Conservation (phyloP, 2,329 filamentous ascomycete genomes). For the Talaromyces sp. region DNA sequence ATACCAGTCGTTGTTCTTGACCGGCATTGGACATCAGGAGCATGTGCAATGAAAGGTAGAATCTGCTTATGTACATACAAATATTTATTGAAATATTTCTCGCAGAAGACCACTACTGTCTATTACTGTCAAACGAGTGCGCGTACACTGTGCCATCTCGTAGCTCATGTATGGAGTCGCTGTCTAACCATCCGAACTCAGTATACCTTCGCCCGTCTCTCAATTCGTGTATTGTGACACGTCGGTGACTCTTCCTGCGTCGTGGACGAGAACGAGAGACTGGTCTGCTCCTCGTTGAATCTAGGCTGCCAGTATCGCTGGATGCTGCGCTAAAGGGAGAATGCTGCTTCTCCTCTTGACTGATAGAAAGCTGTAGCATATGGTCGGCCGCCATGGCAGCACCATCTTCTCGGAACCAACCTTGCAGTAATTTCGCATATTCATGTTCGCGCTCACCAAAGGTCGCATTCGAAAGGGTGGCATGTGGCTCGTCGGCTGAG, state of each 20-base stretch:
- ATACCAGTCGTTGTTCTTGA: not conserved
- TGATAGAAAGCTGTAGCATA: conserved; percentile 34
- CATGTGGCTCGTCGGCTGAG: conserved; percentile 27
- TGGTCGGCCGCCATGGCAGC: conserved; percentile 34
- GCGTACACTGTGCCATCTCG: conserved; percentile 44
- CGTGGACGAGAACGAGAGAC: conserved; percentile 27
- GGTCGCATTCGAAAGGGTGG: conserved; percentile 40
- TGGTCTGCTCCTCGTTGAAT: conserved; percentile 21
- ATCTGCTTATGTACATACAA: not conserved
- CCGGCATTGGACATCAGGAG: not conserved
- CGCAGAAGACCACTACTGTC: not conserved
- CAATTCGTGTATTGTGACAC: conserved; percentile 43
- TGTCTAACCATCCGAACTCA: conserved; percentile 37
- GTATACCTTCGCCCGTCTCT: conserved; percentile 41
- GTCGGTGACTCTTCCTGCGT: conserved; percentile 29
- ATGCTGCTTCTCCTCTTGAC: conserved; percentile 27
- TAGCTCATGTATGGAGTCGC: conserved; percentile 41
- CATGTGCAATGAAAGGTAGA: not conserved
- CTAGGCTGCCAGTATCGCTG: conserved; percentile 34
- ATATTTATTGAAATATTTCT: not conserved
- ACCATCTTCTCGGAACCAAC: conserved; percentile 42
- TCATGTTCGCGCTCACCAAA: conserved; percentile 36
- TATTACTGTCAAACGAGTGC: conserved; percentile 28
- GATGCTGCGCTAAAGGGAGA: conserved; percentile 23
- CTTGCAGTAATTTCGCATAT: conserved; percentile 34